Conservation (phyloP, 2,329 filamentous ascomycete species). For the Endocalyx cinctus region DNA sequence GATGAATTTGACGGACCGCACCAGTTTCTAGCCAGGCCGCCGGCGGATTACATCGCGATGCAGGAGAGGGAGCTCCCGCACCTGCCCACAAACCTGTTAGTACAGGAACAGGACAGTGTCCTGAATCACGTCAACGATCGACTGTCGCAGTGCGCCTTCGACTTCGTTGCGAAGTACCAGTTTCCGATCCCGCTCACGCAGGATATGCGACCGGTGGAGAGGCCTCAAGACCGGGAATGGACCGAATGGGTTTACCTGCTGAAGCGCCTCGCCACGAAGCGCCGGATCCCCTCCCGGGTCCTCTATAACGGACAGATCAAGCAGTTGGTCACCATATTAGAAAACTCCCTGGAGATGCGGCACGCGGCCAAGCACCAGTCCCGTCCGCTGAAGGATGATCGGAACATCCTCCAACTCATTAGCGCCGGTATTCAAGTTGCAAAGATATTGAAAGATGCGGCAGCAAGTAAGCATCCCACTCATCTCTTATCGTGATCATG, state of each 20-base stretch:
- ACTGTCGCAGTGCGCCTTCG: conserved; percentile 79
- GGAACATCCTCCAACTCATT: conserved; percentile 82
- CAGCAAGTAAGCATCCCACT: no score
- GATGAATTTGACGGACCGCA: conserved; percentile 89
- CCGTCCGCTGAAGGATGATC: conserved; percentile 79
- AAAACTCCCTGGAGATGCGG: conserved; percentile 84
- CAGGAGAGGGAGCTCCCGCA: conserved; percentile 78
- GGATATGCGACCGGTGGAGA: conserved; percentile 63
- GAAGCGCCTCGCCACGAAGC: conserved; percentile 80
- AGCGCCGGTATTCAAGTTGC: conserved; percentile 83
- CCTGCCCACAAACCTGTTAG: conserved; percentile 75
- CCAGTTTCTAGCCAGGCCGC: conserved; percentile 71
- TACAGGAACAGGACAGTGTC: conserved; percentile 80
- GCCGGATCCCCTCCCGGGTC: conserved; percentile 76
- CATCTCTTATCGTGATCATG: no score
- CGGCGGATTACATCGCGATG: conserved; percentile 65
- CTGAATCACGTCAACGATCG: conserved; percentile 78
- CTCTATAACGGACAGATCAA: conserved; percentile 89
- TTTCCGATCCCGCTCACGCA: conserved; percentile 81
- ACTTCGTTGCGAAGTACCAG: conserved; percentile 87
- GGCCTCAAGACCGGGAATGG: conserved; percentile 57
- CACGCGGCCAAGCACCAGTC: conserved; percentile 81
- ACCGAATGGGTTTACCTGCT: conserved; percentile 88
- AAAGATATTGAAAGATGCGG: conserved; percentile 84
- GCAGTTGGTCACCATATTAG: conserved; percentile 81